phyloP scores from a whole-genome alignment of 2,329 filamentous ascomycete species.

The Pleurostoma richardsiae region DNA sequence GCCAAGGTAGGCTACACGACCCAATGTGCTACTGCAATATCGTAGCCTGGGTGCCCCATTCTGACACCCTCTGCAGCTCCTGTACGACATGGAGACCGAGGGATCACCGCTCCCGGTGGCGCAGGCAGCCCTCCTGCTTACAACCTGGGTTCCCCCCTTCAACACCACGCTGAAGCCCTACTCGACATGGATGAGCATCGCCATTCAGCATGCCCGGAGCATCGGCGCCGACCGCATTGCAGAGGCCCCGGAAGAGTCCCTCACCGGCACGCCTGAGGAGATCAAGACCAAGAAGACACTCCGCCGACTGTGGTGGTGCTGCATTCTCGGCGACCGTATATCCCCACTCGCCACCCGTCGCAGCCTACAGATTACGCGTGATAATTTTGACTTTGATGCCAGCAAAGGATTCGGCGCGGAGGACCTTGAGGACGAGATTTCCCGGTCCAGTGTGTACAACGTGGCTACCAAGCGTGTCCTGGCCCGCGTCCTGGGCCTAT shows the following conservation, averaged over 20 bases:
- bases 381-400: too few relatives aligned
- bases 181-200: constrained; percentile 41
- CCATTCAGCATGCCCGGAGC: constrained; percentile 43
- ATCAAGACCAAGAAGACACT: constrained; percentile 9
- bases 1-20: constrained; percentile 34
- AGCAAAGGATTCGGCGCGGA: too few relatives aligned
- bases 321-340: constrained; percentile 28
- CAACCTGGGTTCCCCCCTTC: constrained; percentile 35
- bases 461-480: too few relatives aligned
- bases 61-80: constrained; percentile 18
- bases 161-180: constrained; percentile 17
- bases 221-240: constrained; percentile 37
- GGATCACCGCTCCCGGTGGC: constrained; percentile 31
- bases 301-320: constrained; percentile 31
- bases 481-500: too few relatives aligned
- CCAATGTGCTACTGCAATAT: too few relatives aligned
- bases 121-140: constrained; percentile 36
- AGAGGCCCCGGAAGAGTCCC: too few relatives aligned
- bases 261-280: constrained; percentile 17
- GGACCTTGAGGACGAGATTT: too few relatives aligned
- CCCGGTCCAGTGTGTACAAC: too few relatives aligned
- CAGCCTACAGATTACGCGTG: constrained; percentile 22
- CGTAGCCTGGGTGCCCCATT: background rate
- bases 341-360: constrained; percentile 26
- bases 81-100: constrained; percentile 39